Evolutionary conservation across 2,329 filamentous ascomycete species (phyloP).

Genomic region (Diplodia corticola): DNA sequence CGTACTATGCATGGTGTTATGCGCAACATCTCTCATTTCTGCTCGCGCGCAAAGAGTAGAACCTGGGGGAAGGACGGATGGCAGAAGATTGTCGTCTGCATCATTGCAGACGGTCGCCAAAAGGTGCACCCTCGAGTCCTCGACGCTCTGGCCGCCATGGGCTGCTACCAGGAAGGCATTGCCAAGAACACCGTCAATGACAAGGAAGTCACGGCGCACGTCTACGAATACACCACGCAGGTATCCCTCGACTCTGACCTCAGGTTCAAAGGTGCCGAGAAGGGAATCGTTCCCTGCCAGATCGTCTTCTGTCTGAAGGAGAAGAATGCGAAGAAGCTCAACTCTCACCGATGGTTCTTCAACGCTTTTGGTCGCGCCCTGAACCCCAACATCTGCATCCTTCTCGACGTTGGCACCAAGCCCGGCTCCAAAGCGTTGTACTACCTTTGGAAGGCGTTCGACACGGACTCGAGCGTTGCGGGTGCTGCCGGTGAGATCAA

Average conservation of each 20-base stretch:
- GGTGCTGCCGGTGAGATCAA: slow-evolving; percentile 98
- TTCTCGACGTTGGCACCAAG: slow-evolving; percentile 93
- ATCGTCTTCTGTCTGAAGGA: slow-evolving; percentile 99
- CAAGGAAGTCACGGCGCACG: slow-evolving; percentile 90
- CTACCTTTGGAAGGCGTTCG: slow-evolving; percentile 97
- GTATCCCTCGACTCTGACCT: slow-evolving; percentile 93
- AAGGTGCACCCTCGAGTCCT: slow-evolving; percentile 92
- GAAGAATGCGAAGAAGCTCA: slow-evolving; percentile 95
- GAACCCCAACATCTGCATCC: slow-evolving; percentile 93
- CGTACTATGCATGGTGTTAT: slow-evolving; percentile 98
- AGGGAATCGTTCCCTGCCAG: slow-evolving; percentile 96
- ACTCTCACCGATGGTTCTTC: slow-evolving; percentile 99
- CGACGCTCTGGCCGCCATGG: slow-evolving; percentile 93
- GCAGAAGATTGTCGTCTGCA: slow-evolving; percentile 98
- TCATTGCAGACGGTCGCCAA: slow-evolving; percentile 91
- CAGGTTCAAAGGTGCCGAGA: slow-evolving; percentile 98
- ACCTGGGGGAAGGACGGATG: slow-evolving; percentile 97
- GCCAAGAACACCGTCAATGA: slow-evolving; percentile 98
- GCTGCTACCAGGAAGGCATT: slow-evolving; percentile 96
- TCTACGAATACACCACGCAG: slow-evolving; percentile 98
- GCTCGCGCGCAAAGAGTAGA: slow-evolving; percentile 83
- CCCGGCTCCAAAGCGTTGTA: slow-evolving; percentile 90
- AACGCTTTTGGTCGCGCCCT: slow-evolving; percentile 93
- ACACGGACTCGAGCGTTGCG: slow-evolving; percentile 94
- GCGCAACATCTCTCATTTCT: slow-evolving; percentile 97